These are phyloP conservation scores for Trichoderma atrobrunneum DNA, from an alignment of 2,329 filamentous ascomycete genomes.

Conservation along the genomic window DNA sequence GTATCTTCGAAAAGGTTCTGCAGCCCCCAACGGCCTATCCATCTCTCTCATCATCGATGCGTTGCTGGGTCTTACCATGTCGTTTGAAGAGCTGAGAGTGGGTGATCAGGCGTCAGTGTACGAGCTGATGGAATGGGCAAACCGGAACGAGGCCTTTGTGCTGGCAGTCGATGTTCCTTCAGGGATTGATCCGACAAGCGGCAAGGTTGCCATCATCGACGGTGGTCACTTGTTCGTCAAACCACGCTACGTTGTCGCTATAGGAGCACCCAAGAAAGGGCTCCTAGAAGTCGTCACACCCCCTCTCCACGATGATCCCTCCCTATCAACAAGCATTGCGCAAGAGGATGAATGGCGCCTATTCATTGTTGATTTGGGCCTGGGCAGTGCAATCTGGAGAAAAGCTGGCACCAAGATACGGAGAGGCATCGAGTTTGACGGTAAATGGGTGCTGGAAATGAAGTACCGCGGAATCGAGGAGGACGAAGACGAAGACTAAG, in stretches of 20 bases:
- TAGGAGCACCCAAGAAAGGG: slow-evolving; percentile 84
- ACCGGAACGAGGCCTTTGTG: slow-evolving; percentile 77
- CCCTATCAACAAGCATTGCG: slow-evolving; percentile 29
- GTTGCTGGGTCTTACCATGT: slow-evolving; percentile 78
- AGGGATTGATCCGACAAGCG: slow-evolving; percentile 77
- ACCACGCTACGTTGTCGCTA: slow-evolving; percentile 76
- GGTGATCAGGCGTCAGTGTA: slow-evolving; percentile 82
- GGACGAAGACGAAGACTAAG: slow-evolving; percentile 24
- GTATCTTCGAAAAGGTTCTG: slow-evolving; percentile 49
- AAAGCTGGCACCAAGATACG: slow-evolving; percentile 78
- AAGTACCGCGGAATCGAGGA: slow-evolving; percentile 42
- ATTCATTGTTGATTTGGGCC: slow-evolving; percentile 81
- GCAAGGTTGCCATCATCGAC: slow-evolving; percentile 65
- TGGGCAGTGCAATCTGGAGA: slow-evolving; percentile 78
- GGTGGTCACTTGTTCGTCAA: slow-evolving; percentile 76
- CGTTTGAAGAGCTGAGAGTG: slow-evolving; percentile 82
- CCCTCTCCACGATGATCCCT: slow-evolving; percentile 37
- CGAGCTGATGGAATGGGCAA: slow-evolving; percentile 90
- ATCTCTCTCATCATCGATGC: slow-evolving; percentile 86
- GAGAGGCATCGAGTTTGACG: slow-evolving; percentile 84
- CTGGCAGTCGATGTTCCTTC: slow-evolving; percentile 89
- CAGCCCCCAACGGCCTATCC: slow-evolving; percentile 45
- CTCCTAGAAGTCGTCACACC: slow-evolving; percentile 72
- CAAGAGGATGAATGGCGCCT: slow-evolving; percentile 69
- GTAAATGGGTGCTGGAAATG: slow-evolving; percentile 79